Evolutionary conservation across 2,329 filamentous ascomycete species (phyloP).

Genomic region (Lithohypha guttulata): DNA sequence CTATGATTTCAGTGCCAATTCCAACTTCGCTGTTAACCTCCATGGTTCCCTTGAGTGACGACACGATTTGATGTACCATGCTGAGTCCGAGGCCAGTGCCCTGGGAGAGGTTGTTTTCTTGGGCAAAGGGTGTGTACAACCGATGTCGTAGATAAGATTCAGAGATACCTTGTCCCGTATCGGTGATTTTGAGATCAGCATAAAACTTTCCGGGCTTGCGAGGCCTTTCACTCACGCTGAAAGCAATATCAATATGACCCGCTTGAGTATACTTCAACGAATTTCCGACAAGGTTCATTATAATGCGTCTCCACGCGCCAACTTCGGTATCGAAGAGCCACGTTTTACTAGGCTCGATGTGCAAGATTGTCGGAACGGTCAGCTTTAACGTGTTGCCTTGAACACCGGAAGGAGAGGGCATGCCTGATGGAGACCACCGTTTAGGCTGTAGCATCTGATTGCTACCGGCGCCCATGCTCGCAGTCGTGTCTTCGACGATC

Average conservation of each 20-base stretch:
- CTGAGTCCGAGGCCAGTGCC: constrained; percentile 48
- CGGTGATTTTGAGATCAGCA: constrained; percentile 40
- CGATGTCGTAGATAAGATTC: constrained; percentile 50
- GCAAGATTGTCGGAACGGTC: neutral
- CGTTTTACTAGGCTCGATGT: constrained; percentile 33
- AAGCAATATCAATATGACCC: constrained; percentile 40
- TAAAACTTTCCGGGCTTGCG: constrained; percentile 24
- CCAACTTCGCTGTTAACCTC: constrained; percentile 44
- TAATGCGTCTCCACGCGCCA: constrained; percentile 43
- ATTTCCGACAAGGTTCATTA: constrained; percentile 55
- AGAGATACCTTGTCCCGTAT: constrained; percentile 57
- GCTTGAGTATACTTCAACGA: constrained; percentile 50
- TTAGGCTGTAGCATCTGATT: constrained; percentile 18
- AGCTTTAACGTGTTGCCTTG: neutral
- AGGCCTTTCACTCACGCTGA: constrained; percentile 28
- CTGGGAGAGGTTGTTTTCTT: constrained; percentile 49
- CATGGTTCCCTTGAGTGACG: constrained; percentile 49
- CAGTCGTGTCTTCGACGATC: constrained; percentile 18
- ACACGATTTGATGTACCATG: constrained; percentile 52
- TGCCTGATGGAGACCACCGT: neutral
- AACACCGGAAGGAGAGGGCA: neutral
- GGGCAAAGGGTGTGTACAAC: constrained; percentile 47
- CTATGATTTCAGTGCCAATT: constrained; percentile 45
- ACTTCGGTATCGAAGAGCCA: constrained; percentile 48
- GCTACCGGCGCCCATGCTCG: constrained; percentile 32